phyloP scores from a whole-genome alignment of 371 early-diverging fungal species.

The Actinomortierella wolfii region DNA sequence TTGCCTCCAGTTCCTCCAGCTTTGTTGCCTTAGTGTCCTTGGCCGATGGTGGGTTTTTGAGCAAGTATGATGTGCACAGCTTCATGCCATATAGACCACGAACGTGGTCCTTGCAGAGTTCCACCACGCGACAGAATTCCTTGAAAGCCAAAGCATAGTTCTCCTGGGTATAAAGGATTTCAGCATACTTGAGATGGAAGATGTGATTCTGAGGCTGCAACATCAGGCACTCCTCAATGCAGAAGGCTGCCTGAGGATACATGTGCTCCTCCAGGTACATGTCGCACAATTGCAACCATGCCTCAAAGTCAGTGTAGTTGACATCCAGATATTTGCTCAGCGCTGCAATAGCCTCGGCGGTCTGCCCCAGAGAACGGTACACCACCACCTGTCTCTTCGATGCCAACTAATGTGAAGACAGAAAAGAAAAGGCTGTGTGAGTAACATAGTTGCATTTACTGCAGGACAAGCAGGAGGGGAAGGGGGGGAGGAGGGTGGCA shows the following conservation, averaged over 20 bases:
- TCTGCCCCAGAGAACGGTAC: constrained; percentile 65
- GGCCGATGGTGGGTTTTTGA: constrained; percentile 25
- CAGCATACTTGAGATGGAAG: constrained; percentile 87
- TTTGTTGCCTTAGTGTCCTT: constrained; percentile 40
- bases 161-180: constrained; percentile 74
- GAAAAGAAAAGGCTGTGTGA: background rate
- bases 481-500: background rate
- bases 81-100: constrained; percentile 80
- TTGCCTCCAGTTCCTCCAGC: constrained; percentile 50
- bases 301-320: constrained; percentile 84
- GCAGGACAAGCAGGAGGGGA: no score
- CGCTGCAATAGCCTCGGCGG: constrained; percentile 73
- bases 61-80: constrained; percentile 45
- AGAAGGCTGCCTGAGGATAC: constrained; percentile 86
- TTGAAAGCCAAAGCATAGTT: constrained; percentile 67
- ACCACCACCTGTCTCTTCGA: constrained; percentile 79
- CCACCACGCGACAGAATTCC: constrained; percentile 75
- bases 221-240: constrained; percentile 87
- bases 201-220: constrained; percentile 84
- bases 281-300: constrained; percentile 83
- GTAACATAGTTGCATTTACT: no score
- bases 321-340: constrained; percentile 79
- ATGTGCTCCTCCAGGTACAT: constrained; percentile 69
- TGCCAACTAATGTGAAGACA: constrained; percentile 50
- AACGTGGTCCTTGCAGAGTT: constrained; percentile 73